Percentiles rank a stretch among this genome's conserved stretches.
Evolutionary conservation across 208 protist species (phyloP).

Genomic region (Acanthamoeba sp.): DNA sequence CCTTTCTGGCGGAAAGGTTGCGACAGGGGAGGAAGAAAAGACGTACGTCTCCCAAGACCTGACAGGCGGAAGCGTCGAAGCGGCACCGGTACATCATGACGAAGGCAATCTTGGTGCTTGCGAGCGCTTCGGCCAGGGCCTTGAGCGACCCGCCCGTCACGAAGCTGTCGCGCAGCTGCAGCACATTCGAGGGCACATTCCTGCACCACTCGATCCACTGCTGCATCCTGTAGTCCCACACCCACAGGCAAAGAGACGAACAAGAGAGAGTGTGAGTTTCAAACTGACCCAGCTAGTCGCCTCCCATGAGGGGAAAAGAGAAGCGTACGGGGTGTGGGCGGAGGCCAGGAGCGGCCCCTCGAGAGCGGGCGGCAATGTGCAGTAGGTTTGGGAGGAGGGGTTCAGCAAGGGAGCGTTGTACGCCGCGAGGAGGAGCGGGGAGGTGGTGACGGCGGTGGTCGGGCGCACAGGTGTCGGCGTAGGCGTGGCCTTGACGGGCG

Average conservation of each 20-base stretch:
- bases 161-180: constrained; percentile 55
- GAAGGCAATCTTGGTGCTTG: neutral
- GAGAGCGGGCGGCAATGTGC: constrained; percentile 4
- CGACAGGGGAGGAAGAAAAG: neutral
- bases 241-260: neutral
- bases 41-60: constrained; percentile 17
- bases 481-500: constrained; percentile 21
- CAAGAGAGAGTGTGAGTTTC: too few relatives aligned
- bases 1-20: too few relatives aligned
- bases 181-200: neutral
- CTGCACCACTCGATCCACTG: neutral
- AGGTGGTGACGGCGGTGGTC: neutral
- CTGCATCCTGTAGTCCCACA: neutral
- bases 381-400: neutral
- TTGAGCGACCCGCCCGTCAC: constrained; percentile 46
- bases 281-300: too few relatives aligned
- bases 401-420: neutral
- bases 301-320: too few relatives aligned
- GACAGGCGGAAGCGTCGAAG: constrained; percentile 9
- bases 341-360: neutral
- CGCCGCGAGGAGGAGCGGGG: constrained; percentile 11
- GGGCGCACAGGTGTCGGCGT: neutral
- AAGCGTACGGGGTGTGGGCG: neutral
- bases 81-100: constrained; percentile 7
- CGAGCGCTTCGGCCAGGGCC: constrained; percentile 19